These are phyloP conservation scores for Zasmidium cellare DNA, from an alignment of 2,329 filamentous ascomycete genomes.

Conservation along the genomic window DNA sequence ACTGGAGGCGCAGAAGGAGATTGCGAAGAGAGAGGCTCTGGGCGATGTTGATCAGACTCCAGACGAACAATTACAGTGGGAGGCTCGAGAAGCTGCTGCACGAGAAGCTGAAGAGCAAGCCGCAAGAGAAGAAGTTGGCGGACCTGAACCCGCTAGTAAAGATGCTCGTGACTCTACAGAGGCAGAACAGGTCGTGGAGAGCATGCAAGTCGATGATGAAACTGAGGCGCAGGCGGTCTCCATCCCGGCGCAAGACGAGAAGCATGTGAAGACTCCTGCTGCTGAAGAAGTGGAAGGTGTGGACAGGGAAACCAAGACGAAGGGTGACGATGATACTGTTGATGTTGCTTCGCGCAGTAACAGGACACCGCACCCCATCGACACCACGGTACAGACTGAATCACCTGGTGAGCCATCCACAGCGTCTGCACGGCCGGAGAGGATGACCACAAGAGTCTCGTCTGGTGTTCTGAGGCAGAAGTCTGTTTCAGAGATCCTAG, in stretches of 20 bases:
- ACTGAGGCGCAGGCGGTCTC: neutral
- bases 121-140: constrained; percentile 33
- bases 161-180: constrained; percentile 21
- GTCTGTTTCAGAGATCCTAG: constrained; percentile 71
- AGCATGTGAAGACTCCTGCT: constrained; percentile 16
- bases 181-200: constrained; percentile 26
- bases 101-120: constrained; percentile 44
- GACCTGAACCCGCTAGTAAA: constrained; percentile 28
- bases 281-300: constrained; percentile 9
- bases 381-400: constrained; percentile 5
- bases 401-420: constrained; percentile 10
- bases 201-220: constrained; percentile 16
- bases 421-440: constrained; percentile 26
- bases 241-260: constrained; percentile 1
- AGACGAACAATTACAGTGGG: constrained; percentile 58
- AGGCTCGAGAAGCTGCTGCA: constrained; percentile 43
- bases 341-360: constrained; percentile 23
- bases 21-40: constrained; percentile 44
- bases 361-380: constrained; percentile 22
- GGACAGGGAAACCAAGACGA: neutral
- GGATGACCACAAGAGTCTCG: constrained; percentile 68
- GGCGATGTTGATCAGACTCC: constrained; percentile 52
- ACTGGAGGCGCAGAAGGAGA: constrained; percentile 52
- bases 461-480: constrained; percentile 71
- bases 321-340: constrained; percentile 27